phyloP scores from a whole-genome alignment of 1,139 yeast genomes.

The Debaryomyces robertsiae region DNA sequence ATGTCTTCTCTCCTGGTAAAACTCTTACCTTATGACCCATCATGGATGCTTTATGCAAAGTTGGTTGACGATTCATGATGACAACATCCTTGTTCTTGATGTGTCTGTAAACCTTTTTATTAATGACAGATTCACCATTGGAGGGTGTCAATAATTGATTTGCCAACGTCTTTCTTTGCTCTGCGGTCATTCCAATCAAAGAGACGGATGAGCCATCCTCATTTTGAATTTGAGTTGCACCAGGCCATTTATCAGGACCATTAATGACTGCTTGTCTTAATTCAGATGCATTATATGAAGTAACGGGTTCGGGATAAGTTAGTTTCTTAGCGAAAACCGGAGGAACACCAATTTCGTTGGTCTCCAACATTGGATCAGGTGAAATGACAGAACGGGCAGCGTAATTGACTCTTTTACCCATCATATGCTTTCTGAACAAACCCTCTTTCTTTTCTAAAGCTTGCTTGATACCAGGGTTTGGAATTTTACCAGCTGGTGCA shows the following conservation, averaged over 20 bases:
- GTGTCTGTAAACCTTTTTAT: constrained; percentile 93
- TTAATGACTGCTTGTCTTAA: constrained; percentile 93
- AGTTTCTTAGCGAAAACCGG: constrained; percentile 95
- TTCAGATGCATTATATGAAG: constrained; percentile 88
- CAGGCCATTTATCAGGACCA: constrained; percentile 99
- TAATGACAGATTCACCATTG: constrained; percentile 56
- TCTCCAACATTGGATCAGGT: constrained; percentile 97
- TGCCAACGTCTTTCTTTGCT: constrained; percentile 95
- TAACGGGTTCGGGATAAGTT: constrained; percentile 98
- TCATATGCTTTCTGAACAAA: constrained; percentile 96
- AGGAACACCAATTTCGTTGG: constrained; percentile 98
- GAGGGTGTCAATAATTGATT: constrained; percentile 92
- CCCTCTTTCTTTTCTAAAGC: constrained; percentile 99
- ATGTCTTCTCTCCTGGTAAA: constrained; percentile 94
- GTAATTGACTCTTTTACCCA: constrained; percentile 99
- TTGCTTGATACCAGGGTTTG: constrained; percentile 95
- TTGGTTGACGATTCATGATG: constrained; percentile 98
- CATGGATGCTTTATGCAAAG: constrained; percentile 98
- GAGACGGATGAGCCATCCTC: constrained; percentile 92
- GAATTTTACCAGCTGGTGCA: constrained; percentile 66
- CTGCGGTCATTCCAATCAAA: constrained; percentile 83
- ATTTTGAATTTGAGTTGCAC: constrained; percentile 94
- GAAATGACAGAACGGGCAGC: constrained; percentile 99
- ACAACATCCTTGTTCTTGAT: constrained; percentile 95
- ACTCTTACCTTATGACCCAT: constrained; percentile 99